phyloP scores from a whole-genome alignment of 225 moss, liverwort and hornwort genomes.

The Anthoceros angustus region DNA sequence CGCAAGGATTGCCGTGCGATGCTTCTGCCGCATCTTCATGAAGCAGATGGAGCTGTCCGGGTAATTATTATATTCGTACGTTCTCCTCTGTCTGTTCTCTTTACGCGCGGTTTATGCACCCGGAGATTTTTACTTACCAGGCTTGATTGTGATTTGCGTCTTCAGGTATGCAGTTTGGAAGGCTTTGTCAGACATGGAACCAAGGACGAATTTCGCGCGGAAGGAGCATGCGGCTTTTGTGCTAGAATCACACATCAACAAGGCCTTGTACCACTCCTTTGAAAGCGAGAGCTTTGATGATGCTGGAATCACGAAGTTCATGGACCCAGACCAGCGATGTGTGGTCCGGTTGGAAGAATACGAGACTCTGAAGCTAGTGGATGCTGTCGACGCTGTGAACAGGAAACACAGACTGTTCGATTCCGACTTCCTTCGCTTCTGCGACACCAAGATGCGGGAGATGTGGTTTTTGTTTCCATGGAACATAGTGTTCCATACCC shows the following conservation, averaged over 20 bases:
- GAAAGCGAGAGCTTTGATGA: slow-evolving; percentile 91
- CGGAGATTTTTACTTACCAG: neutral
- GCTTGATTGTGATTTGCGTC: neutral
- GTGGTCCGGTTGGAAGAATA: slow-evolving; percentile 55
- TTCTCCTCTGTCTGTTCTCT: neutral
- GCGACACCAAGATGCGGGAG: slow-evolving; percentile 80
- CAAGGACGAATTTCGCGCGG: slow-evolving; percentile 47
- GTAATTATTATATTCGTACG: slow-evolving; percentile 16
- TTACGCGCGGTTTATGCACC: neutral
- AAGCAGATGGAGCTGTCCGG: slow-evolving; percentile 85
- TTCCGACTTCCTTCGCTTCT: slow-evolving; percentile 48
- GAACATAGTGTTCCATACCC: slow-evolving; percentile 84
- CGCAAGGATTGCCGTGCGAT: slow-evolving; percentile 50
- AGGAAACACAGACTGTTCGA: slow-evolving; percentile 40
- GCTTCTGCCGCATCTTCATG: slow-evolving; percentile 82
- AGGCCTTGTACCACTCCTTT: slow-evolving; percentile 68
- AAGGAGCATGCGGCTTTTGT: slow-evolving; percentile 68
- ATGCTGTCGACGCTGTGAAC: slow-evolving; percentile 57
- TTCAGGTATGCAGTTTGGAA: slow-evolving; percentile 27
- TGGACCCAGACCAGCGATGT: slow-evolving; percentile 54
- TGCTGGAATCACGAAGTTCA: slow-evolving; percentile 53
- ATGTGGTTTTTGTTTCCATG: slow-evolving; percentile 92
- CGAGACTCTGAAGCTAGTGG: slow-evolving; percentile 53
- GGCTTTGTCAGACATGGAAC: slow-evolving; percentile 58
- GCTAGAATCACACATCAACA: slow-evolving; percentile 69